phyloP scores from a whole-genome alignment of 768 basidiomycete genomes.

The Phanerochaete sordida region DNA sequence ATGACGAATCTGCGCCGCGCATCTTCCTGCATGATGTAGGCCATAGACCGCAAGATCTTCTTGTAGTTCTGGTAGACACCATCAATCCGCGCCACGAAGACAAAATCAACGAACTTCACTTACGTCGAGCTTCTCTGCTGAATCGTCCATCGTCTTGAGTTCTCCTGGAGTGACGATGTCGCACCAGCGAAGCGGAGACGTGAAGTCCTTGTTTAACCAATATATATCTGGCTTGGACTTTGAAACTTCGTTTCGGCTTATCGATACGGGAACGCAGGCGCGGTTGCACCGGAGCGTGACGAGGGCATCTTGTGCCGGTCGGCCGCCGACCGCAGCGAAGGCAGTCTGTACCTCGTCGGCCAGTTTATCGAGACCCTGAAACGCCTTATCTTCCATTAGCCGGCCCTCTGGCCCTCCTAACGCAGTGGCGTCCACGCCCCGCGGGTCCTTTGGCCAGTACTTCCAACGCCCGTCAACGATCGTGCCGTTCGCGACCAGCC shows the following conservation, averaged over 20 bases:
- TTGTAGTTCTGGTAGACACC: background rate
- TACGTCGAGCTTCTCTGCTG: no score
- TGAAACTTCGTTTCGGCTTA: background rate
- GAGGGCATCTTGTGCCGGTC: background rate
- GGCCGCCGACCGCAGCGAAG: background rate
- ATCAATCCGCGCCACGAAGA: background rate
- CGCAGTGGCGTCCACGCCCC: background rate
- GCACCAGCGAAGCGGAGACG: background rate
- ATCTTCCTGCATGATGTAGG: background rate
- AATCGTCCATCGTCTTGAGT: no score
- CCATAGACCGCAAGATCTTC: background rate
- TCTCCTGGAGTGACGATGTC: background rate
- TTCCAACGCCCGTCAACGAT: background rate
- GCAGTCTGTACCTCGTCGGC: background rate
- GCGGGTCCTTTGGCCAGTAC: background rate
- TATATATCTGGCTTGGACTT: background rate
- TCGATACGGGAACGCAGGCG: no score
- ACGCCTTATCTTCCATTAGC: background rate
- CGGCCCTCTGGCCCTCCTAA: background rate
- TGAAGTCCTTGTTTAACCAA: background rate
- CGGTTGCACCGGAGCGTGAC: background rate
- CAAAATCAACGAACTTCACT: no score
- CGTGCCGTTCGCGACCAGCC: no score
- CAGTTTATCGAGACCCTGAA: background rate
- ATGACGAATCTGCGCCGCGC: background rate